Base-by-base conservation (phyloP, 371 early-diverging fungal species). In the Zancudomyces culisetae region DNA sequence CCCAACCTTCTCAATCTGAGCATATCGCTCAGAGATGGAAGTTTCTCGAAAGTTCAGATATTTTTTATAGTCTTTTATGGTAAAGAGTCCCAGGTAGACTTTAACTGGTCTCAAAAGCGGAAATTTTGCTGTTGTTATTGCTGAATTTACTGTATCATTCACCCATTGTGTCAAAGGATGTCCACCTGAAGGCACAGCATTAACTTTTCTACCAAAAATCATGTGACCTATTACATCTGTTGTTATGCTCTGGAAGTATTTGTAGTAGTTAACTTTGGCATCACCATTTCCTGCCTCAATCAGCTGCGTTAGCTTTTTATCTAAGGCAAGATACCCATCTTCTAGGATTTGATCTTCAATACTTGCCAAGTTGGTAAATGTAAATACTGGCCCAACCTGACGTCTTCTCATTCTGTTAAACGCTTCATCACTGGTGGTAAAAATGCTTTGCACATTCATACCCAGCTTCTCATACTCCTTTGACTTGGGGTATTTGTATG, bases 201-300 rank as follows among this genome's bases (percentile, higher is more conserved):
- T 46, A 28, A 66, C 62, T 21, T 45, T 46, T 4, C 35, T 18
- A n/a, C 66, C 65, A 43, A 56, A 66, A 3, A 55, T 59, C 18
- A 66, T 52, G 10, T n/a, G 27, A 13, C 66, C 60, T n/a, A 66
- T 59, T 26, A 62, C 40, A 22, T 66, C 62, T 18, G 59, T 47
- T 1, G 58, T 52, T 3, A 60, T 39, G 1, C 28, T 42, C 19
- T 55, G 58, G 40, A 55, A 66, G 1, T 40, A 51, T 6, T 56
- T 43, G 43, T 47, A 53, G 40, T 56, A 65, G 49, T 64, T 65
- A 22, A 60, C 55, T 15, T 4, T n/a, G 13, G 40, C 40, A 13
- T 13, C 13, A n/a, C 40, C 40, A 40, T 40, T 40, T 40, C 40
- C 40, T 40, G 40, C 40, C 13, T 40, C 40, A 13, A 40, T n/a